Evolutionary conservation across 495 filamentous ascomycete genomes (phyloP), one percentile per base, ranked within the genome.

Genomic region (Talaromyces ruber): DNA sequence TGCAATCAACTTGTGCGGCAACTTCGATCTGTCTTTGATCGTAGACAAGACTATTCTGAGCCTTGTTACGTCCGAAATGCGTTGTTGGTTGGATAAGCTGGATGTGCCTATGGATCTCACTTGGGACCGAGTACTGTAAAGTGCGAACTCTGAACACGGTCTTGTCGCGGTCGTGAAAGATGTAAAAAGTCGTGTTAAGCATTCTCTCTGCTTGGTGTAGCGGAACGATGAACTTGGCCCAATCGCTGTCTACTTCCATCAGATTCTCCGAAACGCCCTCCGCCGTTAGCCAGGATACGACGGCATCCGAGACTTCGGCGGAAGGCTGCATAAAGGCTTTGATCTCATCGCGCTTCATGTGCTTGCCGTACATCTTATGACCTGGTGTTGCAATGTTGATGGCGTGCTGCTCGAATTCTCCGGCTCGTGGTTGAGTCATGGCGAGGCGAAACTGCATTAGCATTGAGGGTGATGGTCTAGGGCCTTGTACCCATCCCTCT

Each of bases 311-410:
- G 4, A 79, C 75, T 6, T 75, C 70, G n/a, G 68, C 63, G 1
- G 68, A 72, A 2, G 85, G 83, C 56, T 72, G 75, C 56, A 87
- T 63, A 61, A 83, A 74, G 0, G 74, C 70, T 55, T 73, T 74
- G 55, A 86, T 69, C 63, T 84, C 76, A 21, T 84, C 77, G n/a
- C 79, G 76, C 58, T 77, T 81, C 76, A 91, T 79, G 62, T 90
- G 82, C 54, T 81, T 70, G 1, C 88, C 88, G 69, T 90, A 90
- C 4, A 69, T 74, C 3, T 76, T 70, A 63, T 87, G 79, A 4
- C 75, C 76, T 3, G 88, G 88, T 3, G 82, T 85, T 18, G 86
- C 86, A 30, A 91, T 75, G 8, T 86, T 80, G 32, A 85, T 74
- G 24, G 89, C 77, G 21, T 72, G 79, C 61, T 84, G 74, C 68